Percentiles rank a stretch among this genome's conserved stretches.
phyloP scores from a whole-genome alignment of 495 filamentous ascomycete genomes.

The Neurospora sp. region DNA sequence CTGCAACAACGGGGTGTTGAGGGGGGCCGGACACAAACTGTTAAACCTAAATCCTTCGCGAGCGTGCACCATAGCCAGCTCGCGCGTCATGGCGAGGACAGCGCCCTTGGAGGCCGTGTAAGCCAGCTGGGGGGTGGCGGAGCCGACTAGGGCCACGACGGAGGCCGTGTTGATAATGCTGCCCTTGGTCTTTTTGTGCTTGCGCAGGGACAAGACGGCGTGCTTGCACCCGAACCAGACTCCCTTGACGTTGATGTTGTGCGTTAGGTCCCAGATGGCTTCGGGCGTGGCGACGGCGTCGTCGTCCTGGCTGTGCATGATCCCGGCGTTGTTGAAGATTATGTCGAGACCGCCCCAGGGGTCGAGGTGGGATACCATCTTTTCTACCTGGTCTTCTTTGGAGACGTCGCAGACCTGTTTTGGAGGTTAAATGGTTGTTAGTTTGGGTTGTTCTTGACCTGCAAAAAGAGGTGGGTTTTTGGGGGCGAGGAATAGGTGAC shows the following conservation, averaged over 20 bases:
- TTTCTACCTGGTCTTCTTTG: constrained; percentile 64
- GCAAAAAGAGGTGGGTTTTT: too few relatives aligned
- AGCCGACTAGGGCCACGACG: constrained; percentile 84
- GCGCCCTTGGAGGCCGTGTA: constrained; percentile 96
- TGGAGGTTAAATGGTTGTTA: too few relatives aligned
- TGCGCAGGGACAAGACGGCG: constrained; percentile 73
- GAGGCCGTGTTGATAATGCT: constrained; percentile 94
- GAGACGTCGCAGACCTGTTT: constrained; percentile 47
- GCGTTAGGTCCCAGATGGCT: constrained; percentile 94
- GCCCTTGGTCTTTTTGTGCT: constrained; percentile 62
- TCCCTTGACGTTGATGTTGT: constrained; percentile 94
- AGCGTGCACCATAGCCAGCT: constrained; percentile 76
- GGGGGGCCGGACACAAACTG: constrained; percentile 78
- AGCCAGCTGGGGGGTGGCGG: constrained; percentile 88
- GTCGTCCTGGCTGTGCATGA: constrained; percentile 86
- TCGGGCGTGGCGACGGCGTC: constrained; percentile 77
- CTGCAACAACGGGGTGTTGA: constrained; percentile 83
- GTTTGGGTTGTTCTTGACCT: too few relatives aligned
- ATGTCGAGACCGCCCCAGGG: constrained; percentile 86
- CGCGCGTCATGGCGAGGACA: constrained; percentile 75
- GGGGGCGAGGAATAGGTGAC: too few relatives aligned
- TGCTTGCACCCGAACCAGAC: constrained; percentile 97
- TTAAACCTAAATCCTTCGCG: constrained; percentile 85
- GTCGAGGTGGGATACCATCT: constrained; percentile 62
- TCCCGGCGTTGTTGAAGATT: constrained; percentile 98